Conservation (phyloP, 1,139 yeast genomes). For the Debaryomycetaceae sp. region DNA sequence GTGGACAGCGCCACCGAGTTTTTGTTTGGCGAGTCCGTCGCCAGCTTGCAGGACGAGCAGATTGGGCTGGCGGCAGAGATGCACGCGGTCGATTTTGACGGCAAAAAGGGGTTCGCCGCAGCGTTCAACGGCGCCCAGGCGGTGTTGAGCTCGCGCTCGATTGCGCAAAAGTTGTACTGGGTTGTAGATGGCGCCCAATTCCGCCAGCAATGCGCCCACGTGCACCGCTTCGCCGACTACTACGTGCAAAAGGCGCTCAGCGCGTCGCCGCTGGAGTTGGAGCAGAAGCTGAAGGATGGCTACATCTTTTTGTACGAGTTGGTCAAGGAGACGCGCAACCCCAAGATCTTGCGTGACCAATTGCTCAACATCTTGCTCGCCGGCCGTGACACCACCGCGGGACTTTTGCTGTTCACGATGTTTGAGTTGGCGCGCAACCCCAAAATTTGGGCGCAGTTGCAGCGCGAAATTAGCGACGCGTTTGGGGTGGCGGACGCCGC, state of each 20-base stretch:
- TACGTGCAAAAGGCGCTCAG: slow-evolving; percentile 28
- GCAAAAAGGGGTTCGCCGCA: slow-evolving; percentile 36
- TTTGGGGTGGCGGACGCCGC: slow-evolving; percentile 30
- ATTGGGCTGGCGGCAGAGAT: slow-evolving; percentile 14
- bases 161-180: slow-evolving; percentile 32
- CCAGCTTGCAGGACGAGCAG: slow-evolving; percentile 29
- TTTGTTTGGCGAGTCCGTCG: slow-evolving; percentile 52
- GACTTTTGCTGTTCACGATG: slow-evolving; percentile 44
- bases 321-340: slow-evolving; percentile 47
- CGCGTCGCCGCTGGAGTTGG: slow-evolving; percentile 27
- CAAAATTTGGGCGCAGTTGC: slow-evolving; percentile 32
- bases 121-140: slow-evolving; percentile 40
- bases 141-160: slow-evolving; percentile 30
- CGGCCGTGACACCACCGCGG: slow-evolving; percentile 58
- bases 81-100: slow-evolving; percentile 18
- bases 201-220: slow-evolving; percentile 22
- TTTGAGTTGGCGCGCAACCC: slow-evolving; percentile 45
- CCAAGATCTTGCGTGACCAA: slow-evolving; percentile 47
- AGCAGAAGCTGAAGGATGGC: slow-evolving; percentile 30
- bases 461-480: slow-evolving; percentile 28
- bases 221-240: slow-evolving; percentile 31
- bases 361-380: slow-evolving; percentile 49
- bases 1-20: slow-evolving; percentile 58
- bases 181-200: slow-evolving; percentile 29
- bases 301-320: slow-evolving; percentile 50